Evolutionary conservation across 75 land plant species (phyloP).

Genomic region (Ceratopteris richardii): DNA sequence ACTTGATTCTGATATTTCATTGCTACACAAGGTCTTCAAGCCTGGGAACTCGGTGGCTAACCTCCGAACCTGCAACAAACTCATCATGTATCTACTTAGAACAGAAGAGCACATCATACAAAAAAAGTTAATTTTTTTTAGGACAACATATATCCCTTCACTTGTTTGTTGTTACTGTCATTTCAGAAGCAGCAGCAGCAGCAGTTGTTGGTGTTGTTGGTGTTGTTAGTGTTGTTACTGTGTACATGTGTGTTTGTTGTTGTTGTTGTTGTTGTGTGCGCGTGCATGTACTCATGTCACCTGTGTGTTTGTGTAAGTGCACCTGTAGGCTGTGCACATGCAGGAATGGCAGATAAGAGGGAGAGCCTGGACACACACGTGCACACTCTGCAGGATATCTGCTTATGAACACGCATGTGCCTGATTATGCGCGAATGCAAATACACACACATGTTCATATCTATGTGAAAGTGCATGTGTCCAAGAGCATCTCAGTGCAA

Average conservation of each 20-base stretch:
- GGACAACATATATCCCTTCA: background rate
- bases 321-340: background rate
- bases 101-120: background rate
- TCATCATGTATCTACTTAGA: background rate
- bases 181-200: background rate
- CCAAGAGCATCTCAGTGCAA: too few relatives aligned
- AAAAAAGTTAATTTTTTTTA: background rate
- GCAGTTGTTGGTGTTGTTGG: too few relatives aligned
- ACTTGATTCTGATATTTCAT: constrained; percentile 19
- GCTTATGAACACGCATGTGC: background rate
- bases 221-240: background rate
- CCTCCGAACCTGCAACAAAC: constrained; percentile 11
- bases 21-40: constrained; percentile 8
- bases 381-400: background rate
- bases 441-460: too few relatives aligned
- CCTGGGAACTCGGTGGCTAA: constrained; percentile 13
- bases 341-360: background rate
- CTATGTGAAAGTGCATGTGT: too few relatives aligned
- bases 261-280: too few relatives aligned
- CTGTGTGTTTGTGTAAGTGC: background rate
- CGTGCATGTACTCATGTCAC: background rate
- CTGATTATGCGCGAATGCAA: background rate
- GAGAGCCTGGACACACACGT: background rate
- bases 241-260: too few relatives aligned
- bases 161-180: background rate